Evolutionary conservation across 768 basidiomycete genomes (phyloP).

Genomic region (Rhodotorula taiwanensis): DNA sequence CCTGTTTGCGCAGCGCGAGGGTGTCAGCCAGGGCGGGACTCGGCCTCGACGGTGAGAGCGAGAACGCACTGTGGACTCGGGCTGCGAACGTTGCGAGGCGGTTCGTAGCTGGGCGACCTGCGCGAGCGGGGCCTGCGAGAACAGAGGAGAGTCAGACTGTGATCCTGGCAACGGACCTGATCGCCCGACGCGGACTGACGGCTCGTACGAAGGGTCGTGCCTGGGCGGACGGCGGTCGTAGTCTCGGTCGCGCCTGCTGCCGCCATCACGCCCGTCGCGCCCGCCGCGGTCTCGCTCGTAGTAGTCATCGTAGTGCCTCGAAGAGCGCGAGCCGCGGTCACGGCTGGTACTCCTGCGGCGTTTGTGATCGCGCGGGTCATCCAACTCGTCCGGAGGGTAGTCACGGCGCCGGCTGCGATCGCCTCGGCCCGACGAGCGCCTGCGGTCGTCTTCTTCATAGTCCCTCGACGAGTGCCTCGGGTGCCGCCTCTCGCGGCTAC

Average conservation of each 20-base stretch:
- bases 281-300: slow-evolving; percentile 39
- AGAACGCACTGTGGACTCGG: slow-evolving; percentile 46
- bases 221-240: slow-evolving; percentile 31
- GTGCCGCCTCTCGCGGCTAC: slow-evolving; percentile 54
- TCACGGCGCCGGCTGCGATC: slow-evolving; percentile 14
- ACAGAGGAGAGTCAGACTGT: slow-evolving; percentile 27
- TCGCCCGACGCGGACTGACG: neutral
- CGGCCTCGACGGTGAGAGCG: slow-evolving; percentile 44
- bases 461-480: slow-evolving; percentile 63
- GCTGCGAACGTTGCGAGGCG: slow-evolving; percentile 45
- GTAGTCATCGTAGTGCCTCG: slow-evolving; percentile 51
- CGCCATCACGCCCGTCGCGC: slow-evolving; percentile 10
- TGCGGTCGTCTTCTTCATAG: slow-evolving; percentile 44
- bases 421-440: neutral
- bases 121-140: slow-evolving; percentile 49
- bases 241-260: slow-evolving; percentile 6
- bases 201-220: slow-evolving; percentile 30
- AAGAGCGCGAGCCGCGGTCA: slow-evolving; percentile 35
- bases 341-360: slow-evolving; percentile 45
- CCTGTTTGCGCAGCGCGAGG: slow-evolving; percentile 49
- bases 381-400: slow-evolving; percentile 13
- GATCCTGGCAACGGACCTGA: neutral
- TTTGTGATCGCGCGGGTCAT: slow-evolving; percentile 25
- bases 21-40: slow-evolving; percentile 49
- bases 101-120: slow-evolving; percentile 37